A percentile compares a stretch with the other conserved stretches of the same genome.
Conservation (phyloP, 306 rosid species). For the Astragalus glycyphyllos region DNA sequence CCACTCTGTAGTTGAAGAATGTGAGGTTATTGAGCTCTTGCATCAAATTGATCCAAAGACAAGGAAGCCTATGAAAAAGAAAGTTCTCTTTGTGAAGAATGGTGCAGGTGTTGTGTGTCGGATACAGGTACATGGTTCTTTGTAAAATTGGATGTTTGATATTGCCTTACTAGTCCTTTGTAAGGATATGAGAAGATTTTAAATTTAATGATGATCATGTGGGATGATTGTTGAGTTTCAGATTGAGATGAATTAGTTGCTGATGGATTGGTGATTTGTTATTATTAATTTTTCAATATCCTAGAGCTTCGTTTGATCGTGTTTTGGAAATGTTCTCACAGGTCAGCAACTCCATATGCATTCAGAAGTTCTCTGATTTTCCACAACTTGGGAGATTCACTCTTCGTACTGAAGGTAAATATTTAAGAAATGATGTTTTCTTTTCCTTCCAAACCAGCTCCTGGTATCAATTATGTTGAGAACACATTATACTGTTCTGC, state of each 20-base stretch:
- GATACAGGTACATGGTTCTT: constrained; percentile 67
- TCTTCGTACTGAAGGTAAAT: constrained; percentile 92
- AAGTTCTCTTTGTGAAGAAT: constrained; percentile 76
- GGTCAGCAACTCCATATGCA: constrained; percentile 77
- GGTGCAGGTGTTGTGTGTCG: constrained; percentile 72
- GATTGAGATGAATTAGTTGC: constrained; percentile 1
- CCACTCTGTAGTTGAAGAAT: constrained; percentile 91
- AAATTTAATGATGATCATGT: background rate
- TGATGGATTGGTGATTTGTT: background rate
- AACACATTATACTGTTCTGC: constrained; percentile 32
- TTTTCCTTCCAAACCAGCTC: background rate
- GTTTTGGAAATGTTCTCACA: constrained; percentile 36
- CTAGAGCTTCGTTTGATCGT: background rate
- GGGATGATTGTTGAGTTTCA: constrained; percentile 1
- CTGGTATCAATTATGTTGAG: background rate
- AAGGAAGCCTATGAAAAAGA: constrained; percentile 81
- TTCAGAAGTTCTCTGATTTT: constrained; percentile 76
- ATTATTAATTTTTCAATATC: background rate
- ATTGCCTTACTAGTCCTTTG: background rate
- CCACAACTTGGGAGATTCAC: constrained; percentile 97
- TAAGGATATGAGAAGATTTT: background rate
- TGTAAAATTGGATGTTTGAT: constrained; percentile 2
- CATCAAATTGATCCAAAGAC: constrained; percentile 93
- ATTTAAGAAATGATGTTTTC: constrained; percentile 6
- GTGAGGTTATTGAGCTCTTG: constrained; percentile 88